Percentiles rank a stretch among this genome's conserved stretches.
Evolutionary conservation across 169 alveolate species (phyloP).

Genomic region (Cryptosporidium viatorum): DNA sequence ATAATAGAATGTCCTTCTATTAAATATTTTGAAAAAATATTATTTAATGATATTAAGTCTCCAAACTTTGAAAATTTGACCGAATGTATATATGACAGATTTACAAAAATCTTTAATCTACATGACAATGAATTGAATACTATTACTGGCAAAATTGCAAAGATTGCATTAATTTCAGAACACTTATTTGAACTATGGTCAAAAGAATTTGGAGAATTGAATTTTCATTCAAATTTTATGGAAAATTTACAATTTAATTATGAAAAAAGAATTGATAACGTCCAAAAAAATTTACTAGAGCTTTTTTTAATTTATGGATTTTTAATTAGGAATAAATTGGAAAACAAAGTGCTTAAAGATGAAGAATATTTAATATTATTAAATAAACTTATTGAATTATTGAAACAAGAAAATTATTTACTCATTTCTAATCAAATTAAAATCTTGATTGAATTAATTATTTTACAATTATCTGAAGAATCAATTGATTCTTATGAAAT

Average conservation of each 20-base stretch:
- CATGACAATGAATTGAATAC: background rate
- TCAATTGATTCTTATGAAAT: background rate
- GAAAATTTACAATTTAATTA: background rate
- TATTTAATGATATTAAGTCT: background rate
- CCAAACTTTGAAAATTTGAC: background rate
- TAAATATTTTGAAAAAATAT: background rate
- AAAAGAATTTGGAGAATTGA: background rate
- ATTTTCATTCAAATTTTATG: background rate
- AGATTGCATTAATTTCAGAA: background rate
- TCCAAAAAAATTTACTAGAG: background rate
- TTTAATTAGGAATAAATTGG: background rate
- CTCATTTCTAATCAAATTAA: background rate
- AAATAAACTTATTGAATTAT: background rate
- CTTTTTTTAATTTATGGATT: conserved; percentile 9
- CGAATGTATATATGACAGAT: background rate
- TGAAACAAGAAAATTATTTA: background rate
- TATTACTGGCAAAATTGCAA: background rate
- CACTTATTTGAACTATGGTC: background rate
- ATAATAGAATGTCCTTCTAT: conserved; percentile 3
- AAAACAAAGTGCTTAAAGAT: background rate
- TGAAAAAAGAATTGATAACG: background rate
- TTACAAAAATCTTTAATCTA: background rate
- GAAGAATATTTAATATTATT: background rate
- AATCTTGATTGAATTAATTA: background rate
- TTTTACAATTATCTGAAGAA: background rate